A percentile compares a stretch with the other conserved stretches of the same genome.
Conservation (phyloP, 805 yeast species). For the Kluyveromyces aestuarii region DNA sequence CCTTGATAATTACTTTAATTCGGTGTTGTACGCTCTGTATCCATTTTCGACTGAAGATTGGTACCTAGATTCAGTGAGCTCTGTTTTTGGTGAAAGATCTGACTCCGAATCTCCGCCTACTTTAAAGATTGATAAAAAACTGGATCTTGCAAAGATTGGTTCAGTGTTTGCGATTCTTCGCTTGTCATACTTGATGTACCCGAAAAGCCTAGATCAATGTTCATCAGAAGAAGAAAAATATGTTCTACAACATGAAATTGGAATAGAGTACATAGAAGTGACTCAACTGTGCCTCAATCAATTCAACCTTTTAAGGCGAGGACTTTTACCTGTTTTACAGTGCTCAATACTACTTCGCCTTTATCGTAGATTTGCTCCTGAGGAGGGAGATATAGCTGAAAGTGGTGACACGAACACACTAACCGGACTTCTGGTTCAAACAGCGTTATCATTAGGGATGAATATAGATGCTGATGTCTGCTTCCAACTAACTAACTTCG, state of each 20-base stretch:
- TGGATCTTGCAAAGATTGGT: conserved; percentile 43
- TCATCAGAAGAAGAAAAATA: conserved; percentile 27
- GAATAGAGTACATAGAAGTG: conserved; percentile 35
- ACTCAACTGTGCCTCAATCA: conserved; percentile 50
- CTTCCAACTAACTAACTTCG: conserved; percentile 11
- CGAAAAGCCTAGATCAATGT: conserved; percentile 24
- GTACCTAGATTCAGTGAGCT: conserved; percentile 27
- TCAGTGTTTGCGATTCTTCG: conserved; percentile 37
- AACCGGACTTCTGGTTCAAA: conserved; percentile 41
- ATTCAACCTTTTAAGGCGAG: conserved; percentile 40
- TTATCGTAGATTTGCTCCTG: conserved; percentile 43
- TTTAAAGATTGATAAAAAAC: conserved; percentile 32
- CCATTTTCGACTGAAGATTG: conserved; percentile 37
- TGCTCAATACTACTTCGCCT: conserved; percentile 43
- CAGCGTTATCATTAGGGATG: conserved; percentile 49
- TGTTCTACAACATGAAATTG: conserved; percentile 38
- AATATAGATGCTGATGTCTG: conserved; percentile 45
- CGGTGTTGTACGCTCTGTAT: conserved; percentile 35
- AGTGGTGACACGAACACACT: conserved; percentile 41
- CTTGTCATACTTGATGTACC: conserved; percentile 34
- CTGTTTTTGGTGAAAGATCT: conserved; percentile 31
- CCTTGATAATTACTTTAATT: conserved; percentile 35
- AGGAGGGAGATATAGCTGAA: conserved; percentile 48
- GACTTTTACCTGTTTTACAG: conserved; percentile 45
- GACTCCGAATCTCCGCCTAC: conserved; percentile 28